These are phyloP conservation scores for Trypanosoma theileri DNA, from an alignment of 208 protist genomes.

Conservation along the genomic window DNA sequence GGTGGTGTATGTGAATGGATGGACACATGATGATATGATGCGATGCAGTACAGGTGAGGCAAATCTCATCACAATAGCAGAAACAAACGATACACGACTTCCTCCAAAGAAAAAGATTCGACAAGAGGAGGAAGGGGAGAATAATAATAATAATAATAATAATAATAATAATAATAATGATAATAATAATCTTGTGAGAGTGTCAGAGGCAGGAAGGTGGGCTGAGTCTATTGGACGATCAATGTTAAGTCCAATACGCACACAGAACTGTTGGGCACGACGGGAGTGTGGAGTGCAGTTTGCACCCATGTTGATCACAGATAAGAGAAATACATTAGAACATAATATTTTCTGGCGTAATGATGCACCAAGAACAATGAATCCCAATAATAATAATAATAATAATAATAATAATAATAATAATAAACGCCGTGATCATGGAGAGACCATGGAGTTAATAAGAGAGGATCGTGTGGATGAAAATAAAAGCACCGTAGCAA, in stretches of 20 bases:
- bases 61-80: not conserved
- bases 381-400: not conserved
- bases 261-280: conserved; percentile 50
- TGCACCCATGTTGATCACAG: conserved; percentile 51
- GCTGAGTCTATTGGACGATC: conserved; percentile 32
- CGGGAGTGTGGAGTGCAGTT: conserved; percentile 55
- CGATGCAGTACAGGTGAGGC: conserved; percentile 32
- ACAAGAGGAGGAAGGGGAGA: not conserved
- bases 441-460: not conserved
- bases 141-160: not conserved
- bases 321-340: conserved; percentile 43
- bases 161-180: not conserved
- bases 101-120: not conserved
- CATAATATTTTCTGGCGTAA: conserved; percentile 75
- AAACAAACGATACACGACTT: not conserved
- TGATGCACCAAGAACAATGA: conserved; percentile 32
- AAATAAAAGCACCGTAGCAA: not conserved
- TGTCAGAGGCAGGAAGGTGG: not conserved
- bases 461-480: not conserved
- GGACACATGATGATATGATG: conserved; percentile 76
- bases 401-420: conserved; percentile 5
- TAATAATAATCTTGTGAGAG: not conserved
- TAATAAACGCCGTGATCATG: not conserved
- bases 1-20: conserved; percentile 80
- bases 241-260: conserved; percentile 44